A percentile compares a stretch with the other conserved stretches of the same genome.
Conservation (phyloP, 208 protist genomes). For the Naegleria lovaniensis region DNA sequence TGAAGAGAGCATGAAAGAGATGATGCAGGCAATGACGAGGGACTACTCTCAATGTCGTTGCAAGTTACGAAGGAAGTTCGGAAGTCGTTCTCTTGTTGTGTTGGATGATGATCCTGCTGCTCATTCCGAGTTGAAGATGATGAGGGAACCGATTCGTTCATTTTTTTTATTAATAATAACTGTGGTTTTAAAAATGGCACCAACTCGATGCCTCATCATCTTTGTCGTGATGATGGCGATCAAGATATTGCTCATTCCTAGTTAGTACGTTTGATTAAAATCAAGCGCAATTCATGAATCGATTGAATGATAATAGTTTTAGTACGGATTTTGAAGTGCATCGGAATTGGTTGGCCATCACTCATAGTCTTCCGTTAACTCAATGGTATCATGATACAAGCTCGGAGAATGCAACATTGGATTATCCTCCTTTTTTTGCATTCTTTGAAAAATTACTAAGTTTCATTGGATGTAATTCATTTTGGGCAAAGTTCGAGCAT, state of each 20-base stretch:
- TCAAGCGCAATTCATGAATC: not conserved
- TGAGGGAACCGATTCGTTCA: not conserved
- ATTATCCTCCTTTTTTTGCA: constrained; percentile 83
- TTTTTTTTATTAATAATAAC: not conserved
- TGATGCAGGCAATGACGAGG: too few species aligned
- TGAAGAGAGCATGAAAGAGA: not conserved
- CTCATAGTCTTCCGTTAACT: constrained; percentile 57
- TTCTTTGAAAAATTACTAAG: constrained; percentile 67
- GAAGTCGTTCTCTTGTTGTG: too few species aligned
- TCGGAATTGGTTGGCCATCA: constrained; percentile 80
- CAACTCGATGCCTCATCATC: not conserved
- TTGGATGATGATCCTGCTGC: too few species aligned
- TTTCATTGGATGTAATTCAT: constrained; percentile 29
- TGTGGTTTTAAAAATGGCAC: not conserved
- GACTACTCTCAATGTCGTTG: too few species aligned
- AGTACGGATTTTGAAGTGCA: constrained; percentile 84
- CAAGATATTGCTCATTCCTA: not conserved
- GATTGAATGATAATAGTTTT: not conserved
- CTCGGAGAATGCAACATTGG: constrained; percentile 56
- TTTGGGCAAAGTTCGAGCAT: not conserved
- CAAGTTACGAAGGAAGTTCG: too few species aligned
- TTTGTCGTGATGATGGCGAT: not conserved
- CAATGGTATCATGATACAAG: constrained; percentile 59
- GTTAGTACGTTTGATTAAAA: not conserved
- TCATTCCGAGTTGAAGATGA: too few species aligned